These are phyloP conservation scores for Chaetothyriales sp. DNA, from an alignment of 2,329 filamentous ascomycete species.

Conservation along the genomic window DNA sequence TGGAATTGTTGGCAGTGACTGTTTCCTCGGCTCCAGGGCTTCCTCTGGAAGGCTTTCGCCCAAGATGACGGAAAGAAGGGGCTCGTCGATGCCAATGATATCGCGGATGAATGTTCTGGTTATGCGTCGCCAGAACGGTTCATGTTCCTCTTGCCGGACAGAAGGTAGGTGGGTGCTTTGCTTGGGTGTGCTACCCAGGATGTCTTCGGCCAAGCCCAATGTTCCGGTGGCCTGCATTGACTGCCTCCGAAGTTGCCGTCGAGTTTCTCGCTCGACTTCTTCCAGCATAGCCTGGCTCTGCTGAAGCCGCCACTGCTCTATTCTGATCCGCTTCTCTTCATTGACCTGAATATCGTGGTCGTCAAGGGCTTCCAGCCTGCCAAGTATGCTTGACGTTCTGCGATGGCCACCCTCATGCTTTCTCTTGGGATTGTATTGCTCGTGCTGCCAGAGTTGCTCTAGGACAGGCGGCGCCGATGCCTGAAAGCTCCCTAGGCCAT, in stretches of 20 bases:
- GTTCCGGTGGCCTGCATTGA: constrained; percentile 1
- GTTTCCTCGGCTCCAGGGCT: constrained; percentile 18
- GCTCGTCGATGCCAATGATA: constrained; percentile 80
- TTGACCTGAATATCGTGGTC: constrained; percentile 49
- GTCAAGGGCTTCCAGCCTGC: constrained; percentile 41
- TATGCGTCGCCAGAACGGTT: constrained; percentile 66
- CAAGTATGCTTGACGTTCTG: constrained; percentile 44
- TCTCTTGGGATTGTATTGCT: constrained; percentile 64
- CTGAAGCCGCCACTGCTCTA: constrained; percentile 84
- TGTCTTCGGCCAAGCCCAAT: constrained; percentile 8
- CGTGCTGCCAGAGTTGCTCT: constrained; percentile 79
- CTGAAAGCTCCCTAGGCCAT: constrained; percentile 77
- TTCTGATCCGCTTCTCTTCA: constrained; percentile 63
- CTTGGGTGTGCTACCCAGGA: constrained; percentile 15
- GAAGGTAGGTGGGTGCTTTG: constrained; percentile 14
- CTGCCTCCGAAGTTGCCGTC: constrained; percentile 43
- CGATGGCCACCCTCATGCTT: constrained; percentile 35
- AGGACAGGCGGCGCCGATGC: constrained; percentile 53
- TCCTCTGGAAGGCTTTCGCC: constrained; percentile 57
- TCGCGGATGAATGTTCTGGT: constrained; percentile 79
- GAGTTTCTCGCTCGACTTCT: constrained; percentile 78
- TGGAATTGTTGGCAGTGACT: constrained; percentile 10
- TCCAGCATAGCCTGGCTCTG: constrained; percentile 75
- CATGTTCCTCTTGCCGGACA: constrained; percentile 33
- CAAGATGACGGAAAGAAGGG: constrained; percentile 69